phyloP scores from a whole-genome alignment of 2,329 filamentous ascomycete genomes.

The Paracamarosporium sp. region DNA sequence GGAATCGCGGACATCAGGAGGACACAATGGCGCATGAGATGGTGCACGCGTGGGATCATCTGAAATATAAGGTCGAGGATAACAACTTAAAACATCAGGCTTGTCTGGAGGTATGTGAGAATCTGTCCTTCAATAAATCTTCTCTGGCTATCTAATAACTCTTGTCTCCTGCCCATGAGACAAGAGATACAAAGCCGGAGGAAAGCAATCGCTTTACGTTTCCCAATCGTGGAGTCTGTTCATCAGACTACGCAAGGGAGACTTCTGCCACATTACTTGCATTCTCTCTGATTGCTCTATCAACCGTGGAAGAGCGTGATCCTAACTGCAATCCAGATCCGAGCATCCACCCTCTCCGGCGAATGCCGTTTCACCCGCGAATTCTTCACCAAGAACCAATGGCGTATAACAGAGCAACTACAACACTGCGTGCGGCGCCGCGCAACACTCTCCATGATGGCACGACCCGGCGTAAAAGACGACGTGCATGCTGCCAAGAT shows the following conservation, averaged over 20 bases:
- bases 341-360: slow-evolving; percentile 88
- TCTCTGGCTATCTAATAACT: slow-evolving; percentile 8
- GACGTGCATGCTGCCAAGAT: slow-evolving; percentile 85
- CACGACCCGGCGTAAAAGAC: slow-evolving; percentile 80
- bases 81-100: slow-evolving; percentile 85
- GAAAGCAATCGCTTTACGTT: neutral
- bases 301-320: neutral
- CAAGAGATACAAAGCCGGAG: slow-evolving; percentile 5
- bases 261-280: neutral
- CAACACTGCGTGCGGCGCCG: slow-evolving; percentile 88
- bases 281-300: neutral
- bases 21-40: slow-evolving; percentile 97
- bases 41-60: slow-evolving; percentile 94
- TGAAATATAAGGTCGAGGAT: slow-evolving; percentile 90
- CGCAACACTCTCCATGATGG: slow-evolving; percentile 80
- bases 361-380: slow-evolving; percentile 92
- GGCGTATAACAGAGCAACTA: slow-evolving; percentile 88
- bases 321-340: slow-evolving; percentile 67
- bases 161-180: slow-evolving; percentile 3
- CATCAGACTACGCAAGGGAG: neutral
- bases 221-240: neutral
- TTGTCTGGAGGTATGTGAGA: slow-evolving; percentile 78
- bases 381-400: slow-evolving; percentile 83
- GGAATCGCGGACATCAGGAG: slow-evolving; percentile 81
- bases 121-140: neutral